Conservation (phyloP, 2,329 filamentous ascomycete species). For the Cordyceps militaris region DNA sequence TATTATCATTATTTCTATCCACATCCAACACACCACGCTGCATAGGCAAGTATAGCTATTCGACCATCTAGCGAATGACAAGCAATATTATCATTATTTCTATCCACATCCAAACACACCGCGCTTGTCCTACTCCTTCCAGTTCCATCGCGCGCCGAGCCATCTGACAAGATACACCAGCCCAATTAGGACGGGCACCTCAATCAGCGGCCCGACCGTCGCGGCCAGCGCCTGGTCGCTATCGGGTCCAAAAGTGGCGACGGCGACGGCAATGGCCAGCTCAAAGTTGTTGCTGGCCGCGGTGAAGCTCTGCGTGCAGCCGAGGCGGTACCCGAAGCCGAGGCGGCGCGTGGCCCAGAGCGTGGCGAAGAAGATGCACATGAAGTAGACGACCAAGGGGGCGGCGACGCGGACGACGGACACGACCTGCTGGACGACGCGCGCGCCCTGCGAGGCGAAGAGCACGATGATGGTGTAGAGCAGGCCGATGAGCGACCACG, state of each 20-base stretch:
- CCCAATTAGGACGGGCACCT: slow-evolving; percentile 65
- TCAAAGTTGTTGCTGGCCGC: slow-evolving; percentile 82
- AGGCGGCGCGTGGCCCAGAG: slow-evolving; percentile 49
- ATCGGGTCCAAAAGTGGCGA: slow-evolving; percentile 63
- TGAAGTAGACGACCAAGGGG: slow-evolving; percentile 68
- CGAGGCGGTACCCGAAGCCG: slow-evolving; percentile 61
- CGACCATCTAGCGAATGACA: neutral
- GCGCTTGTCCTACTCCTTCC: slow-evolving; percentile 1
- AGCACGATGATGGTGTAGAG: slow-evolving; percentile 73
- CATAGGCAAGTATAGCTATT: neutral
- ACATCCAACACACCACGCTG: neutral
- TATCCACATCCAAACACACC: neutral
- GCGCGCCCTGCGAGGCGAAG: slow-evolving; percentile 65
- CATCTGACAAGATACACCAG: slow-evolving; percentile 49
- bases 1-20: neutral
- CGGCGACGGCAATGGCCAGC: slow-evolving; percentile 67
- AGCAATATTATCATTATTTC: neutral
- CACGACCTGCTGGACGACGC: slow-evolving; percentile 68
- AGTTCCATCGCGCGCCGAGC: slow-evolving; percentile 8
- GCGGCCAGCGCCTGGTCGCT: slow-evolving; percentile 68
- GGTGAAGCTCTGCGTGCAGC: slow-evolving; percentile 68
- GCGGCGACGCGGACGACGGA: slow-evolving; percentile 68
- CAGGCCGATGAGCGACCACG: slow-evolving; percentile 66
- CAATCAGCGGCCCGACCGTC: slow-evolving; percentile 70
- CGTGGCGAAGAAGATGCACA: slow-evolving; percentile 60